These are phyloP conservation scores for Phytophthora citricola DNA, from an alignment of 352 stramenopile species.

Conservation along the genomic window DNA sequence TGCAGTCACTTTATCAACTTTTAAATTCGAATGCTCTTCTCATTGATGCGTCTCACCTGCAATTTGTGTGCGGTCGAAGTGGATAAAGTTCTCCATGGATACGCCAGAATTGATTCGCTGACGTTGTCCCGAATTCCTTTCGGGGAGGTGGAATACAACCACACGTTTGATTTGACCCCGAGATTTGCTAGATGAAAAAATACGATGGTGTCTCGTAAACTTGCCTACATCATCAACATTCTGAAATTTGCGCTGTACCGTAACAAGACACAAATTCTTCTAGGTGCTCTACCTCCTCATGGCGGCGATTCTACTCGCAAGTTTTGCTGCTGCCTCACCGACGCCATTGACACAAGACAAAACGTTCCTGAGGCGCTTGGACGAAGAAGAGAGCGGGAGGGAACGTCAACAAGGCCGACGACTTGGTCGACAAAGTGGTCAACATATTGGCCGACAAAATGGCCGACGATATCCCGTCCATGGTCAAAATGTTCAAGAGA, in stretches of 20 bases:
- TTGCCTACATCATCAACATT: neutral
- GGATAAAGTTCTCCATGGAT: too few species aligned
- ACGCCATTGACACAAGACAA: neutral
- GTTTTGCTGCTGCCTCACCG: neutral
- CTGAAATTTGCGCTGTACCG: neutral
- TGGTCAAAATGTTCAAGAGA: constrained; percentile 8
- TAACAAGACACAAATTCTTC: neutral
- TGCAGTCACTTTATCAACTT: neutral
- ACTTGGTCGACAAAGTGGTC: neutral
- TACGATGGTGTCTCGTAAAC: neutral
- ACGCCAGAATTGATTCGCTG: too few species aligned
- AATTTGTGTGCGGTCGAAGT: too few species aligned
- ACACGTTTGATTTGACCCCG: neutral
- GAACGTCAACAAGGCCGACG: constrained; percentile 11
- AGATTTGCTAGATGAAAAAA: neutral
- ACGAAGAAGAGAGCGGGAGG: constrained; percentile 10
- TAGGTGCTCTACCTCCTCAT: constrained; percentile 1
- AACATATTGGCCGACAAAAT: constrained; percentile 8
- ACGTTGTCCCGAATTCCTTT: too few species aligned
- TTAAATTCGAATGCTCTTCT: too few species aligned
- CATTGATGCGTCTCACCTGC: too few species aligned
- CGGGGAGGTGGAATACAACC: too few species aligned
- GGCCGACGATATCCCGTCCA: neutral
- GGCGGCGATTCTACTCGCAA: neutral
- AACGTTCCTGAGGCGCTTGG: neutral